Base-by-base conservation (phyloP, 352 stramenopile species). In the Pythium chondricola region DNA sequence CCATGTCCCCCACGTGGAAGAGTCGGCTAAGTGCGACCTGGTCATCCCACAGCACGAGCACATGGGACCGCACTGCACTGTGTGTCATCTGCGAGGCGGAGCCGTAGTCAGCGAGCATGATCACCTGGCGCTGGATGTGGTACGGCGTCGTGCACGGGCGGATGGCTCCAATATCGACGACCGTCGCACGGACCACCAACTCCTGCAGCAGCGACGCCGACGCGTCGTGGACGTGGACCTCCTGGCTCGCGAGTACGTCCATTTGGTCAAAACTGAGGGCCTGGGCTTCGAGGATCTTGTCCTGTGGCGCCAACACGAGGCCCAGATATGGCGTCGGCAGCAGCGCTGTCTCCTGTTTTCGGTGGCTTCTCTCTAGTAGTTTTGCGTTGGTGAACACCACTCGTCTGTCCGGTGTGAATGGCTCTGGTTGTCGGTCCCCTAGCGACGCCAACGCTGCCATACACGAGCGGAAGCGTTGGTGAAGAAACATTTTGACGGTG, bases 101-200 rank as follows among this genome's bases (percentile, higher is more conserved):
- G 37, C 41, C 7, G 2, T 58, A 49, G 20, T 83, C 71, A 25
- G 67, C 67, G 4, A 87, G 45, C 43, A 88, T 52, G 48, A 88
- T 66, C 18, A 85, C 73, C 66, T 88, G 75, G 9, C 73, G 69
- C 16, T 81, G 69, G 16, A 84, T 55, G 29, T 84, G 71, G 40
- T 79, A 43, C 0, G 67, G 67, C 1, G 70, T 77, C 33, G 80
- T 71, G 33, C 71, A 84, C 0, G 75, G 63, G 45, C 73, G 71
- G 48, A 88, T 68, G 2, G 75, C 75, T n/a, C 75, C 67, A 43
- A 88, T 88, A 45, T 85, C 71, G 2, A 85, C 67, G 17, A 88
- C 58, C 16, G 37, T 36, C 21, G 54, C 61, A 21, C 46, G 56
- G 30, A 69, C 46, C n/a, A 69, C 40, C 11, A 66, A 48, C 41